Percentiles rank a stretch among this genome's conserved stretches.
These are phyloP conservation scores for Melaleuca quinquenervia DNA, from an alignment of 345 rosid genomes.

Conservation along the genomic window DNA sequence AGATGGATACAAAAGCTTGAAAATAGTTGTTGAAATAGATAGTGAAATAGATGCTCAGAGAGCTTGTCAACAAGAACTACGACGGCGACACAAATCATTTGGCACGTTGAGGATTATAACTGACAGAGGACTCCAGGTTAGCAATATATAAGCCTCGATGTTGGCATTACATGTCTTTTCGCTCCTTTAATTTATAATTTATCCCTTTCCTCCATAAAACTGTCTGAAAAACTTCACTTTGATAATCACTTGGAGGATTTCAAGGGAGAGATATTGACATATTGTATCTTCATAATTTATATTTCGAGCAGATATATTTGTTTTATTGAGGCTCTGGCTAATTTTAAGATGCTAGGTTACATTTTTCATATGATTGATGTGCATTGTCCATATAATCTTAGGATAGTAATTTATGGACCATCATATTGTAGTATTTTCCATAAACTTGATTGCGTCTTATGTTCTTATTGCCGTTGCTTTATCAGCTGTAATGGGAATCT, in stretches of 20 bases:
- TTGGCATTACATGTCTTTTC: background rate
- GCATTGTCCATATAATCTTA: background rate
- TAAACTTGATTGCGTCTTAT: background rate
- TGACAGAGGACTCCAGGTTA: constrained; percentile 86
- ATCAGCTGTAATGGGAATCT: background rate
- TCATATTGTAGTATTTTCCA: background rate
- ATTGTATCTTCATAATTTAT: background rate
- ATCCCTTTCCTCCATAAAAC: background rate
- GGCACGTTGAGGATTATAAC: constrained; percentile 57
- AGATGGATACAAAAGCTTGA: constrained; percentile 70
- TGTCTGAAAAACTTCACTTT: background rate
- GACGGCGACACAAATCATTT: constrained; percentile 68
- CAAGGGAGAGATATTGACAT: background rate
- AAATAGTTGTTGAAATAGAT: constrained; percentile 83
- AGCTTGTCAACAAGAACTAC: constrained; percentile 69
- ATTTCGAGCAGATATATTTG: background rate
- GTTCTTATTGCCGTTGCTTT: background rate
- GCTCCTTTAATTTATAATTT: background rate
- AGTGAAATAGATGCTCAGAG: constrained; percentile 61
- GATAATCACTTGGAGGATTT: background rate
- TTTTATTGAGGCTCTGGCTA: background rate
- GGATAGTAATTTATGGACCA: background rate
- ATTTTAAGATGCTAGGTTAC: background rate
- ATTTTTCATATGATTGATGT: background rate
- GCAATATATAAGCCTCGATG: background rate